These are phyloP conservation scores for Ustilago nuda DNA, from an alignment of 1,284 basidiomycete species.

Conservation along the genomic window DNA sequence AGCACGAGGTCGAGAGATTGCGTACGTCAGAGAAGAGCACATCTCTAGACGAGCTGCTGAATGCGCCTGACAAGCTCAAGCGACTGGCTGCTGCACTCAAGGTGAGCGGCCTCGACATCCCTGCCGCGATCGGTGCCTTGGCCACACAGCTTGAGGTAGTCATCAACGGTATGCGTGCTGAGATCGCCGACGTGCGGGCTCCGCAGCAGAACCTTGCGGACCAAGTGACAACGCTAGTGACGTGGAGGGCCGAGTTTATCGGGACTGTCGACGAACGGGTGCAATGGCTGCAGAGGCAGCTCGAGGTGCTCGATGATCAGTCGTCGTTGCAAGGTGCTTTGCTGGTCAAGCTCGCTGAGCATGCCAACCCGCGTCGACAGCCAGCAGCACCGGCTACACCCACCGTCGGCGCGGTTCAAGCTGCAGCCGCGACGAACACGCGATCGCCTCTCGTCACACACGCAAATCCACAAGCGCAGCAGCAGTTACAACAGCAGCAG, in stretches of 20 bases:
- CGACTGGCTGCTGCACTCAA: constrained; percentile 15
- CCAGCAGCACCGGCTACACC: neutral
- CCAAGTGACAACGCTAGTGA: constrained; percentile 11
- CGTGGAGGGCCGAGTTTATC: constrained; percentile 4
- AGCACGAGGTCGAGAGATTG: constrained; percentile 5
- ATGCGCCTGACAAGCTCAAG: constrained; percentile 22
- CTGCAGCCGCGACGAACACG: neutral
- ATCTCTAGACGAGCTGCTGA: neutral
- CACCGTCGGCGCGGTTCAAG: neutral
- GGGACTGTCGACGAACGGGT: constrained; percentile 1
- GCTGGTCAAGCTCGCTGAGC: constrained; percentile 36
- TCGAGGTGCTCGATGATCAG: constrained; percentile 38
- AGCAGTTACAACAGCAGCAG: constrained; percentile 2
- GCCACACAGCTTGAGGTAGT: constrained; percentile 2
- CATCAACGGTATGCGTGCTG: neutral
- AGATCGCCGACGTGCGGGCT: neutral
- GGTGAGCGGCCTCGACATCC: constrained; percentile 5
- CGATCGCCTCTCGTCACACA: neutral
- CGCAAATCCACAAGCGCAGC: neutral
- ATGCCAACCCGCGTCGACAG: constrained; percentile 37
- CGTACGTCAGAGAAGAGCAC: neutral
- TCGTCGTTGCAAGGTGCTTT: constrained; percentile 43
- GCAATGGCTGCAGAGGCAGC: constrained; percentile 14
- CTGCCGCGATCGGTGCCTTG: neutral
- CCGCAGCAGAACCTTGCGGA: constrained; percentile 5